Evolutionary conservation across 2,329 filamentous ascomycete species (phyloP).

Genomic region (Onygenales sp.): DNA sequence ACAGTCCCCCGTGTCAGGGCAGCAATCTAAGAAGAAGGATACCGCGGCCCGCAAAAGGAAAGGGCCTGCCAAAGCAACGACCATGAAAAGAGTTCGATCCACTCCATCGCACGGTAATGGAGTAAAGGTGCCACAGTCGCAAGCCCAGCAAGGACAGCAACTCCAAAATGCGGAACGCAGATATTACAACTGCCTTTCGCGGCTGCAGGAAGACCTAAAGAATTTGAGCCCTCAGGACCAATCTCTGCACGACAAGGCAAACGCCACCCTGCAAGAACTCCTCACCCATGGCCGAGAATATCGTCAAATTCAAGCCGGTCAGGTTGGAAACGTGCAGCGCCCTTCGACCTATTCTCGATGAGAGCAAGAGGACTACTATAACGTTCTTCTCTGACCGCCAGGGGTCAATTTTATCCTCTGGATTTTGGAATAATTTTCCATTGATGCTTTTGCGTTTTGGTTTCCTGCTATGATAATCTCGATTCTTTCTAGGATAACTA

Average conservation of each 20-base stretch:
- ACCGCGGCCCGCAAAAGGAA: slow-evolving; percentile 29
- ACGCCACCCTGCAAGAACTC: slow-evolving; percentile 35
- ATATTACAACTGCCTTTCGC: slow-evolving; percentile 32
- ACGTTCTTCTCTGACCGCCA: neutral
- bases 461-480: neutral
- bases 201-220: slow-evolving; percentile 29
- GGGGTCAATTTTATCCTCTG: neutral
- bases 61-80: slow-evolving; percentile 25
- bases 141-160: slow-evolving; percentile 28
- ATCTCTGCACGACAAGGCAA: slow-evolving; percentile 34
- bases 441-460: neutral
- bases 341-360: slow-evolving; percentile 1
- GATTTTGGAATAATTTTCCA: neutral
- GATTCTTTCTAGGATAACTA: neutral
- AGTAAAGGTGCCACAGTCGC: slow-evolving; percentile 1
- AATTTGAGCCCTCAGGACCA: slow-evolving; percentile 32
- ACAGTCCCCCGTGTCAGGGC: slow-evolving; percentile 21
- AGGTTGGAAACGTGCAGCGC: slow-evolving; percentile 22
- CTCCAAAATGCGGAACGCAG: slow-evolving; percentile 33
- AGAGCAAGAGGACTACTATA: neutral
- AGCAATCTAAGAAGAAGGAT: slow-evolving; percentile 28
- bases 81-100: slow-evolving; percentile 35
- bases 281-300: slow-evolving; percentile 34
- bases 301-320: slow-evolving; percentile 33
- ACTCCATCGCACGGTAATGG: slow-evolving; percentile 24